Evolutionary conservation across 225 moss, liverwort and hornwort genomes (phyloP), one percentile per base, ranked within the genome.

Genomic region (Bryum argenteum): DNA sequence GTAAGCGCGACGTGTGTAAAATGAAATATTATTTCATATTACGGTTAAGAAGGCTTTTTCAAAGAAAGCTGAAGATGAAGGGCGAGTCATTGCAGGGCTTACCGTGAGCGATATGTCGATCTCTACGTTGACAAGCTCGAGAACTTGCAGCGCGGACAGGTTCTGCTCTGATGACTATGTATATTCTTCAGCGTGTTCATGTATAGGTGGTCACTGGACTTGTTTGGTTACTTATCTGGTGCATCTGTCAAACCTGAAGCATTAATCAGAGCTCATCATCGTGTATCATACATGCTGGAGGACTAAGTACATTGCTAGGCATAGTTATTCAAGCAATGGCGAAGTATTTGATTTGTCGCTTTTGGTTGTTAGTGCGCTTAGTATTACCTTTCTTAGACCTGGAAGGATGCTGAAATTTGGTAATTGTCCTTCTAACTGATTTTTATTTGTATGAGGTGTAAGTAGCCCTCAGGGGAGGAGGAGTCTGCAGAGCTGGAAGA

Each of bases 111-210:
- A 17, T 96, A 96, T 76, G 91, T 96, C 63, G 76, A 73, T 80
- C 77, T 96, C 50, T 96, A 96, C 52, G 77, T 91, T 77, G 89
- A 89, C 76, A 96, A 91, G 75, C 85, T 96, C 57, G 88, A 91
- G 81, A 88, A 90, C 45, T 72, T 96, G 76, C 96, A 91, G 71
- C 87, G 82, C 78, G 90, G 79, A 75, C 89, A 89, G 95, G 96
- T 95, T 69, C 23, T 70, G 37, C 61, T 69, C 50, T 76, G 23
- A 54, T 20, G 11, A 28, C 14, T 14, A 26, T 45, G 22, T 18
- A 1, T 51, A 68, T 24, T 47, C 41, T 33, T 43, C 54, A 41
- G 63, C 17, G 59, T 52, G 11, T 54, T 75, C 5, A 11, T 59
- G 40, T 43, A 11, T 48, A 23, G 70, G 42, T 55, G 28, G 28